phyloP scores from a whole-genome alignment of 768 basidiomycete species.

The Podaxis pistillaris region DNA sequence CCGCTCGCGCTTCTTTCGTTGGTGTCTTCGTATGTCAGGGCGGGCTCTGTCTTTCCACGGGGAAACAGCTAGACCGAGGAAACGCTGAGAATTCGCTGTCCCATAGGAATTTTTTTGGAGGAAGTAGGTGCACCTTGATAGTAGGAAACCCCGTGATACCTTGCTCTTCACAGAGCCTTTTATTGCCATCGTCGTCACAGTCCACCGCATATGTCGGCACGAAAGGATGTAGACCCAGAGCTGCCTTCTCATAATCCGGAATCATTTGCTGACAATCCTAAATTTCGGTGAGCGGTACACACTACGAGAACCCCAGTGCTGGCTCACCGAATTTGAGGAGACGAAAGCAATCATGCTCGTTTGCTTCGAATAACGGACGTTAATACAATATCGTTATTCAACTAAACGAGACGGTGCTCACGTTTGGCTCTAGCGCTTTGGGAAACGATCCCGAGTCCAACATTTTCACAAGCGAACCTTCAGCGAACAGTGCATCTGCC shows the following conservation, averaged over 20 bases:
- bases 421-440: constrained; percentile 70
- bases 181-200: constrained; percentile 81
- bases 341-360: constrained; percentile 85
- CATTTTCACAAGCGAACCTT: constrained; percentile 68
- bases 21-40: constrained; percentile 64
- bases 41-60: constrained; percentile 57
- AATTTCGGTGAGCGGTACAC: neutral
- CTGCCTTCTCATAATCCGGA: constrained; percentile 83
- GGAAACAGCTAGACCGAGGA: constrained; percentile 63
- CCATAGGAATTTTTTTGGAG: too few relatives aligned
- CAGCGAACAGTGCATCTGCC: constrained; percentile 36
- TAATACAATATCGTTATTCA: neutral
- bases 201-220: constrained; percentile 88
- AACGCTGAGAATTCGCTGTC: neutral
- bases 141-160: constrained; percentile 90
- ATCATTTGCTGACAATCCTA: constrained; percentile 83
- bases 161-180: constrained; percentile 75
- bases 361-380: constrained; percentile 37
- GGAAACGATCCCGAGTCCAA: constrained; percentile 67
- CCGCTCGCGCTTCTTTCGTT: constrained; percentile 57
- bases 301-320: neutral
- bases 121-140: constrained; percentile 57
- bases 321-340: constrained; percentile 83
- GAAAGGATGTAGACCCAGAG: constrained; percentile 72
- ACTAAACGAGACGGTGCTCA: constrained; percentile 34